A percentile compares a stretch with the other conserved stretches of the same genome.
phyloP scores from a whole-genome alignment of 2,329 filamentous ascomycete species.

The Fusarium nanum region DNA sequence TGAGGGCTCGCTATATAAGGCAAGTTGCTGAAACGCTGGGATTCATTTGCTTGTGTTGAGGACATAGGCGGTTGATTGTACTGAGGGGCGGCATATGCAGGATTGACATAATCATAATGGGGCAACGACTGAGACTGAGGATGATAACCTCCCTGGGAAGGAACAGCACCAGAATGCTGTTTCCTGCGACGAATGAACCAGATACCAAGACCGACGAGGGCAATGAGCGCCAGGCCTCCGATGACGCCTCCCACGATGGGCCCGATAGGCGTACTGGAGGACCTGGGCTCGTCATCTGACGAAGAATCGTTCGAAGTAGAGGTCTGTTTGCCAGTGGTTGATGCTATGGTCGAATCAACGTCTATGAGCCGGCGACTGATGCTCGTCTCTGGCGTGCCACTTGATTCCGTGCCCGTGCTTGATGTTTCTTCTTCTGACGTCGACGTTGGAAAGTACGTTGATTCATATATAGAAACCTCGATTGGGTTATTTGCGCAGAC shows the following conservation, averaged over 20 bases:
- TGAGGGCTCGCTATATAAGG: neutral
- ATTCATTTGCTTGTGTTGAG: neutral
- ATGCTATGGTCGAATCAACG: neutral
- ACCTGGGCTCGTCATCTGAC: fast-evolving
- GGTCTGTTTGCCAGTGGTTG: neutral
- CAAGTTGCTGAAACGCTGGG: neutral
- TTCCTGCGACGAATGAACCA: constrained; percentile 11
- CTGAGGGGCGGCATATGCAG: neutral
- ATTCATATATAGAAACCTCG: neutral
- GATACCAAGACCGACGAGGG: neutral
- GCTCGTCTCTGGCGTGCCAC: neutral
- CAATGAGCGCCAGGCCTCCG: neutral
- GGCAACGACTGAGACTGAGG: neutral
- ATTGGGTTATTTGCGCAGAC: neutral
- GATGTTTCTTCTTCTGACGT: neutral
- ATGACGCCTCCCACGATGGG: neutral
- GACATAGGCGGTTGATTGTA: neutral
- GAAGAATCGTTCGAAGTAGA: neutral
- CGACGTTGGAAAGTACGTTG: neutral
- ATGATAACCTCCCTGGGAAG: neutral
- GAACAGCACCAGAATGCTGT: neutral
- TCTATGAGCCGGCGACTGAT: neutral
- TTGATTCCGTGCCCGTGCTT: neutral
- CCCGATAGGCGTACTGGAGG: neutral
- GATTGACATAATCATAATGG: neutral